A percentile compares a stretch with the other conserved stretches of the same genome.
Conservation (phyloP, 2,329 filamentous ascomycete genomes). For the Pestalotiopsis sp. region DNA sequence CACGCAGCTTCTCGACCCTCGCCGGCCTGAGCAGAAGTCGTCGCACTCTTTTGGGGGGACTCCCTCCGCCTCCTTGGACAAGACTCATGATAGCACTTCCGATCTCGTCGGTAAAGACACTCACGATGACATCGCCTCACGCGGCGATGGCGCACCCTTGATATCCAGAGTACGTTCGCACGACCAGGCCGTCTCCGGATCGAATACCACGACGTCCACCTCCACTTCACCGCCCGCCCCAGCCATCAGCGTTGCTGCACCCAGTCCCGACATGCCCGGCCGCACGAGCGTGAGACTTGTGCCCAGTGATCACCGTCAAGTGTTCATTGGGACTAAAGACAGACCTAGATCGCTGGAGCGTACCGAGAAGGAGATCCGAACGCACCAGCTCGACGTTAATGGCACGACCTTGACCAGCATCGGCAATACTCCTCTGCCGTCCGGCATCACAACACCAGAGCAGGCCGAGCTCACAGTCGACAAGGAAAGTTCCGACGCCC, state of each 20-base stretch:
- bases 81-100: conserved; percentile 22
- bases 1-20: conserved; percentile 28
- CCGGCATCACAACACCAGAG: conserved; percentile 15
- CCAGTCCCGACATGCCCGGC: conserved; percentile 31
- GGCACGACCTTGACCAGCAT: conserved; percentile 29
- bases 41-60: conserved; percentile 21
- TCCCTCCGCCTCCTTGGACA: conserved; percentile 22
- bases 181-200: conserved; percentile 19
- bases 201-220: conserved; percentile 21
- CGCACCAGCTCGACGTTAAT: conserved; percentile 31
- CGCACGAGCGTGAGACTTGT: conserved; percentile 36
- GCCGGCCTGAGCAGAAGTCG: conserved; percentile 26
- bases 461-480: conserved; percentile 22
- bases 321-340: conserved; percentile 31
- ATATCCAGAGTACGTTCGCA: conserved; percentile 36
- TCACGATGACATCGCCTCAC: conserved; percentile 38
- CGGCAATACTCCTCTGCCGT: conserved; percentile 36
- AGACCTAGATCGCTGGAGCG: conserved; percentile 45
- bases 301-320: conserved; percentile 37
- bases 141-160: conserved; percentile 38
- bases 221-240: conserved; percentile 19
- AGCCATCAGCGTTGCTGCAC: conserved; percentile 14
- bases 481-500: conserved; percentile 23
- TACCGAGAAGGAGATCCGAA: conserved; percentile 42
- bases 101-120: conserved; percentile 22